phyloP scores from a whole-genome alignment of 306 rosid genomes.

The Mimosa bimucronata region DNA sequence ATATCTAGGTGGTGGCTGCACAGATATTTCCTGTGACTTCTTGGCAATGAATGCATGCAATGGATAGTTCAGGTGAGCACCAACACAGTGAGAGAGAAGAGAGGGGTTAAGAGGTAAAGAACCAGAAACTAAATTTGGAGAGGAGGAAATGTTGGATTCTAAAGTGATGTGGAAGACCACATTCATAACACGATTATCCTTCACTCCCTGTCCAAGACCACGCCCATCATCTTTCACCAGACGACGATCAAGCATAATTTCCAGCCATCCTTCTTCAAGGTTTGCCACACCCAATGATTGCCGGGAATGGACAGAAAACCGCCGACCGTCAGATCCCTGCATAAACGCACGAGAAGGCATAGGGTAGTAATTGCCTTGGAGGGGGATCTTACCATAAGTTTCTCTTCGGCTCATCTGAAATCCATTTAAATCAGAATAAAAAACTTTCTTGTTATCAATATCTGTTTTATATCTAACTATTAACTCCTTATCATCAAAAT shows the following conservation, averaged over 20 bases:
- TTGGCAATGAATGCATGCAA: conserved; percentile 78
- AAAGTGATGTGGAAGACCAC: conserved; percentile 78
- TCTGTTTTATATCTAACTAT: conserved; percentile 89
- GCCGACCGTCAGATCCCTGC: conserved; percentile 74
- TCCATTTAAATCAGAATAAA: conserved; percentile 92
- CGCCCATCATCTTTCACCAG: conserved; percentile 86
- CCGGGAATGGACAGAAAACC: conserved; percentile 88
- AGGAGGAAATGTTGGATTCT: conserved; percentile 71
- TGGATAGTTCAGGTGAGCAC: conserved; percentile 87
- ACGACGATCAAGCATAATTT: conserved; percentile 97
- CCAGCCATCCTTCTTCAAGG: conserved; percentile 90
- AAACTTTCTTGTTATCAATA: conserved; percentile 72
- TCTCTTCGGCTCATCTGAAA: conserved; percentile 98
- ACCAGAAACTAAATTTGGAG: conserved; percentile 55
- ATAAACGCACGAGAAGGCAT: conserved; percentile 92
- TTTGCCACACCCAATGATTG: conserved; percentile 94
- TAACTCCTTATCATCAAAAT: conserved; percentile 80
- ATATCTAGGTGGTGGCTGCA: conserved; percentile 62
- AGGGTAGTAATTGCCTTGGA: conserved; percentile 97
- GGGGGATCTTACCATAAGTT: conserved; percentile 86
- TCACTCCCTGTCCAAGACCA: conserved; percentile 95
- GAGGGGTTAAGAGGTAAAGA: conserved; percentile 70
- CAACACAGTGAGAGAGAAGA: conserved; percentile 77
- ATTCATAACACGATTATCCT: conserved; percentile 83
- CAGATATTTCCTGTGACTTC: conserved; percentile 66